phyloP scores from a whole-genome alignment of 2,329 filamentous ascomycete species.

The Trichoderma citrinoviride region DNA sequence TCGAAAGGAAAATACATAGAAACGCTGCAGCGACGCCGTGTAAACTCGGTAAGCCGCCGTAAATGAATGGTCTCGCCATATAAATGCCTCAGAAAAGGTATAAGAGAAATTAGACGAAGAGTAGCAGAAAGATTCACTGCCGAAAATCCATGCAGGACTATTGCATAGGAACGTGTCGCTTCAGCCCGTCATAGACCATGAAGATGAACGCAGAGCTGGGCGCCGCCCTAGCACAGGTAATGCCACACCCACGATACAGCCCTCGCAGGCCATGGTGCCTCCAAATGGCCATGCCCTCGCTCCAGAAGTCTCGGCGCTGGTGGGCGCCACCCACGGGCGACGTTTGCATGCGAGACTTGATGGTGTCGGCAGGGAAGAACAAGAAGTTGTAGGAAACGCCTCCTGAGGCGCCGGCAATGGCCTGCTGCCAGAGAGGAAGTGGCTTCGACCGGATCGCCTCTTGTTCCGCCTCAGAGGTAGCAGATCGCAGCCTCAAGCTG shows the following conservation, averaged over 20 bases:
- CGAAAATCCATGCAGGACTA: constrained; percentile 23
- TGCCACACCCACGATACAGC: constrained; percentile 90
- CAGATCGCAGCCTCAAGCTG: constrained; percentile 48
- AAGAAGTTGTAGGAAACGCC: constrained; percentile 95
- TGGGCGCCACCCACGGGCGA: constrained; percentile 61
- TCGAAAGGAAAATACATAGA: background rate
- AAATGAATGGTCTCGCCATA: background rate
- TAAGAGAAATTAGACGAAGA: constrained; percentile 21
- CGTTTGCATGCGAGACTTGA: constrained; percentile 97
- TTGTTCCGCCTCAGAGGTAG: constrained; percentile 40
- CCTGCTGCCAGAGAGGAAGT: constrained; percentile 81
- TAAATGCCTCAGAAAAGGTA: constrained; percentile 17
- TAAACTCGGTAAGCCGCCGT: background rate
- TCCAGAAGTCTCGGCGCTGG: constrained; percentile 64
- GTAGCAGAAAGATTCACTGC: background rate
- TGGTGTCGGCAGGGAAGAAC: constrained; percentile 95
- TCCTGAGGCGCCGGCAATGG: constrained; percentile 79
- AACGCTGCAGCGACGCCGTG: background rate
- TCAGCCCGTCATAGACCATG: constrained; percentile 86
- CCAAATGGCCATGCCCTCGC: constrained; percentile 74
- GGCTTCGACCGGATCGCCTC: constrained; percentile 47
- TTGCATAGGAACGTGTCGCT: constrained; percentile 60
- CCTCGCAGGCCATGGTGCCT: constrained; percentile 76
- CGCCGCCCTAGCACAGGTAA: constrained; percentile 82
- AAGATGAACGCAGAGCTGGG: constrained; percentile 99